Base-by-base conservation (phyloP, 768 basidiomycete species). In the Russula dissimulans region DNA sequence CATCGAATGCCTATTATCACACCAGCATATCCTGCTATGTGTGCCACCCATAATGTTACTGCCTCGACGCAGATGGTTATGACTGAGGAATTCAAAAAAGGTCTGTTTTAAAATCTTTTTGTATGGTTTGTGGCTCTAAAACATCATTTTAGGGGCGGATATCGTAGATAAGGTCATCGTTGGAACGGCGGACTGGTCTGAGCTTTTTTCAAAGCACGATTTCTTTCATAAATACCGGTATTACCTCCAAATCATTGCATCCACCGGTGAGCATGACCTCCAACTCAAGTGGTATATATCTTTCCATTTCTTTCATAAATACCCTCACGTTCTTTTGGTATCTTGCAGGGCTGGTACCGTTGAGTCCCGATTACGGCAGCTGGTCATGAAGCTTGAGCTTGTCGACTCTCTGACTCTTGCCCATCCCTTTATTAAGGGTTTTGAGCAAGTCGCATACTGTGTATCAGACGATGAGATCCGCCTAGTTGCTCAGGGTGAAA, bases 1-100 rank as follows among this genome's bases (percentile, higher is more conserved):
- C 97, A 99, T 74, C 82, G 92, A 65, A 98, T 98, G 97, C 97
- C 97, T 12, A 97, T 99, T 69, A 98, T 99, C 67, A 99, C 97
- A 2, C 97, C 97, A 3, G 95, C 97, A 11, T 99, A 97, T 73
- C 97, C 97, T 48, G 87, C 95, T 6, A 99, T 99, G 95, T 98
- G 95, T 72, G 84, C 95, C 29, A 99, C 97, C 17, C 97, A 99
- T 75, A 99, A 98, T 68, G 95, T 98, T 61, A 94, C 93, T 54
- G 82, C 84, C 45, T 97, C 94, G 9, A 98, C 95, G 5, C 92
- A 97, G 74, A 86, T 88, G 79, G 90, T 99, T 56, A 93, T 97
- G 79, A 95, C 89, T 0, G 86, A 91, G 66, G 97, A 99, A 69
- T 94, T 97, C 72, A 89, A 92, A 76, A 85, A 88, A 79, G 94